A percentile compares a stretch with the other conserved stretches of the same genome.
Evolutionary conservation across 2,329 filamentous ascomycete genomes (phyloP).

Genomic region (Aspergillus thermomutatus): DNA sequence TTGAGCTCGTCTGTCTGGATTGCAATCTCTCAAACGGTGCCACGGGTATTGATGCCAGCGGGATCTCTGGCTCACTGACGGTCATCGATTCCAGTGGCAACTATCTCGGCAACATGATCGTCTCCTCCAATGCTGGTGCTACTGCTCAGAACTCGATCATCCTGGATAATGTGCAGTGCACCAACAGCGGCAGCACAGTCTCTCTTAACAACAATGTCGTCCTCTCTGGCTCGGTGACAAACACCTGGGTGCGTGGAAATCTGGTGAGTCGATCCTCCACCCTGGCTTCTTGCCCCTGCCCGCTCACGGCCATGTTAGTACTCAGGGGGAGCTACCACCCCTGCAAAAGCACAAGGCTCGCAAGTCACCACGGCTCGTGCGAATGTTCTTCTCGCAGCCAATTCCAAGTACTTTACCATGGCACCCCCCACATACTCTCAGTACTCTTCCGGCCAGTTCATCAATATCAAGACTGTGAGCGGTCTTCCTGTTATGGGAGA

Average conservation of each 20-base stretch:
- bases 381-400: conserved; percentile 25
- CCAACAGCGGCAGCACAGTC: conserved; percentile 24
- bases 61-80: conserved; percentile 20
- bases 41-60: conserved; percentile 22
- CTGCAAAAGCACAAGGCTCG: conserved; percentile 19
- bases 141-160: conserved; percentile 30
- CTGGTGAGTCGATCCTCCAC: conserved; percentile 17
- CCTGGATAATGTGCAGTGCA: conserved; percentile 25
- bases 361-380: conserved; percentile 28
- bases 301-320: conserved; percentile 10
- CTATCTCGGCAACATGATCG: conserved; percentile 10
- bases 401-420: conserved; percentile 40
- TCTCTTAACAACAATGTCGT: conserved; percentile 20
- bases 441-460: conserved; percentile 40
- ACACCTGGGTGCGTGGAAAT: conserved; percentile 33
- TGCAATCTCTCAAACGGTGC: conserved; percentile 20
- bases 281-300: background rate
- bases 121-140: conserved; percentile 22
- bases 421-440: conserved; percentile 43
- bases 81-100: conserved; percentile 18
- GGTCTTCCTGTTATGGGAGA: conserved; percentile 43
- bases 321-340: background rate
- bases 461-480: conserved; percentile 47
- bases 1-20: conserved; percentile 23
- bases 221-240: conserved; percentile 15